These are phyloP conservation scores for Saxispiralis lemnorum DNA, from an alignment of 495 filamentous ascomycete species.

Conservation along the genomic window DNA sequence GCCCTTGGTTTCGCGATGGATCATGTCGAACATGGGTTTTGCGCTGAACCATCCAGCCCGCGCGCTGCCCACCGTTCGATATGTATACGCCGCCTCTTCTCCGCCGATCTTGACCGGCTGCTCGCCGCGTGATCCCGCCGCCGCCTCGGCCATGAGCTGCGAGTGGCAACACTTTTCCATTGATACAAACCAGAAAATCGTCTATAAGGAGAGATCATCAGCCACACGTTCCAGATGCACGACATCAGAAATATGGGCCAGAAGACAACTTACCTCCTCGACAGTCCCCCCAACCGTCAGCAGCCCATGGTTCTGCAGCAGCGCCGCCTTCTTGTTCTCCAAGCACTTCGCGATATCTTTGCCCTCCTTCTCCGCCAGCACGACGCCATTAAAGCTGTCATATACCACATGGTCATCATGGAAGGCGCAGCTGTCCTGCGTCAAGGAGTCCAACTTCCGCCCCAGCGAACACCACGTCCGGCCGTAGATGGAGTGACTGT, in stretches of 20 bases:
- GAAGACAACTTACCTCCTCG: conserved; percentile 19
- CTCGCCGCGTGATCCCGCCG: conserved; percentile 45
- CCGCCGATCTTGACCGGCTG: conserved; percentile 49
- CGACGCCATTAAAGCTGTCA: conserved; percentile 51
- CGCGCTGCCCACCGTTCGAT: conserved; percentile 45
- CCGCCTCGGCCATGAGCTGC: conserved; percentile 63
- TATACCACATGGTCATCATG: conserved; percentile 44
- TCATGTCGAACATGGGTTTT: conserved; percentile 56
- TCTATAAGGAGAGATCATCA: conserved; percentile 22
- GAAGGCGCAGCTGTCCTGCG: conserved; percentile 29
- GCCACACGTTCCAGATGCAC: not conserved
- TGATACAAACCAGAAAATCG: conserved; percentile 59
- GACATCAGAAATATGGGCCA: too few relatives aligned
- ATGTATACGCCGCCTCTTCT: conserved; percentile 49
- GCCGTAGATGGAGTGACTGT: conserved; percentile 56
- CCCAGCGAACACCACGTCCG: conserved; percentile 51
- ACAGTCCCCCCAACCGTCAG: conserved; percentile 29
- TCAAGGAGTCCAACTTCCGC: conserved; percentile 47
- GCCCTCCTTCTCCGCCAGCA: conserved; percentile 54
- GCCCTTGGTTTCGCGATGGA: conserved; percentile 45
- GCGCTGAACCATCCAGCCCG: conserved; percentile 53
- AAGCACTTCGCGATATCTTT: conserved; percentile 45
- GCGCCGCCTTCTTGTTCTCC: conserved; percentile 48
- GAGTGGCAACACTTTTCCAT: conserved; percentile 59
- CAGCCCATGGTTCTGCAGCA: conserved; percentile 55